phyloP scores from a whole-genome alignment of 164 flowering plant genomes.

The Vitis rupestris region DNA sequence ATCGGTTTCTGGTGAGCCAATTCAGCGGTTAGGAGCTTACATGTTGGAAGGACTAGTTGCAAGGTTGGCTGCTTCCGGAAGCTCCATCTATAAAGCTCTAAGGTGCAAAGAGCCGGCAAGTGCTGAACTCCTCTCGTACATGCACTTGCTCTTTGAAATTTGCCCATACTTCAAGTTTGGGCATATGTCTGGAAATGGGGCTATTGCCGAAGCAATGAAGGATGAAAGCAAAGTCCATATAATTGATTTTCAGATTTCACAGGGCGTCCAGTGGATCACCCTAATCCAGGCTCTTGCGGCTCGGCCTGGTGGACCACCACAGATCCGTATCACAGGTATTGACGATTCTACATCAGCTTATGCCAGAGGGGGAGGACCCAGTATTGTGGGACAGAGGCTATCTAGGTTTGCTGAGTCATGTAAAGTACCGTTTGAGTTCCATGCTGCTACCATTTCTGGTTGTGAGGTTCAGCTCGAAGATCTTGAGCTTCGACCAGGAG shows the following conservation, averaged over 20 bases:
- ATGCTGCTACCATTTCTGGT: conserved; percentile 40
- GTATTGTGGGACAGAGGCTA: conserved; percentile 64
- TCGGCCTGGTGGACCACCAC: conserved; percentile 78
- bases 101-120: conserved; percentile 71
- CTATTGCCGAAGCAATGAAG: conserved; percentile 77
- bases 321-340: conserved; percentile 68
- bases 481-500: conserved; percentile 49
- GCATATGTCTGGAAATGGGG: conserved; percentile 80
- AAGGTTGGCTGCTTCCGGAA: conserved; percentile 57
- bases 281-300: conserved; percentile 68
- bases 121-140: conserved; percentile 64
- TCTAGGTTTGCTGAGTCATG: conserved; percentile 51
- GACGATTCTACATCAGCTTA: conserved; percentile 65
- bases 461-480: conserved; percentile 42
- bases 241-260: conserved; percentile 76
- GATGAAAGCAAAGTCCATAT: conserved; percentile 65
- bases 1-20: conserved; percentile 77
- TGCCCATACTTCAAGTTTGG: conserved; percentile 90
- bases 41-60: conserved; percentile 79
- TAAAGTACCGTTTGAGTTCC: conserved; percentile 72
- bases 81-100: conserved; percentile 62
- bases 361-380: conserved; percentile 71
- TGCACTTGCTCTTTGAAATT: conserved; percentile 68
- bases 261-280: conserved; percentile 77
- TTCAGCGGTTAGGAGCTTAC: conserved; percentile 77